A percentile compares a stretch with the other conserved stretches of the same genome.
Evolutionary conservation across 129 eudicot species (phyloP).

Genomic region (Artemisia argyi): DNA sequence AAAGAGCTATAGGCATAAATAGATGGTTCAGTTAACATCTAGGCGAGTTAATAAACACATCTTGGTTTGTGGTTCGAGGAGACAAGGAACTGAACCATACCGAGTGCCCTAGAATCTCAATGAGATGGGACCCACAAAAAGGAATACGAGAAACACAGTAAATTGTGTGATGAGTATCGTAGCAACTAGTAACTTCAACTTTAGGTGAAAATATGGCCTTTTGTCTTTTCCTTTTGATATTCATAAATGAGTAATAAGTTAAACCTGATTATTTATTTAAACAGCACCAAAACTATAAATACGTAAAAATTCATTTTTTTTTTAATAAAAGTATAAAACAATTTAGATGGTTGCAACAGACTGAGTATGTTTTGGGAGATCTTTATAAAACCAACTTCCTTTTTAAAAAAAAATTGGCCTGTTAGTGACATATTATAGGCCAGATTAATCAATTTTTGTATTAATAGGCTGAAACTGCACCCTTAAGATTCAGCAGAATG

Average conservation of each 20-base stretch:
- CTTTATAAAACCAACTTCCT: background rate
- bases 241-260: background rate
- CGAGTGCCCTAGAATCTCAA: too few species aligned
- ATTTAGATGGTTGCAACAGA: background rate
- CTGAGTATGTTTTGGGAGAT: background rate
- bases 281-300: background rate
- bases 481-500: background rate
- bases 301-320: background rate
- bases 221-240: background rate
- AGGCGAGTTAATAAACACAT: background rate
- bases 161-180: background rate
- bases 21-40: constrained; percentile 8
- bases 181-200: background rate
- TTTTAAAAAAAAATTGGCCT: background rate
- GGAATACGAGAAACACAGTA: background rate
- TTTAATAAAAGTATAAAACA: background rate
- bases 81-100: too few species aligned
- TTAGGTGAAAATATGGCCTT: background rate
- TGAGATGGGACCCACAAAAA: too few species aligned
- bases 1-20: constrained; percentile 9
- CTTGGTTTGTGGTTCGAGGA: background rate
- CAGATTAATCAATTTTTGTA: background rate
- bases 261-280: background rate
- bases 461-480: background rate
- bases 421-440: background rate